phyloP scores from a whole-genome alignment of 2,329 filamentous ascomycete genomes.

The Aspergillus carbonarius region DNA sequence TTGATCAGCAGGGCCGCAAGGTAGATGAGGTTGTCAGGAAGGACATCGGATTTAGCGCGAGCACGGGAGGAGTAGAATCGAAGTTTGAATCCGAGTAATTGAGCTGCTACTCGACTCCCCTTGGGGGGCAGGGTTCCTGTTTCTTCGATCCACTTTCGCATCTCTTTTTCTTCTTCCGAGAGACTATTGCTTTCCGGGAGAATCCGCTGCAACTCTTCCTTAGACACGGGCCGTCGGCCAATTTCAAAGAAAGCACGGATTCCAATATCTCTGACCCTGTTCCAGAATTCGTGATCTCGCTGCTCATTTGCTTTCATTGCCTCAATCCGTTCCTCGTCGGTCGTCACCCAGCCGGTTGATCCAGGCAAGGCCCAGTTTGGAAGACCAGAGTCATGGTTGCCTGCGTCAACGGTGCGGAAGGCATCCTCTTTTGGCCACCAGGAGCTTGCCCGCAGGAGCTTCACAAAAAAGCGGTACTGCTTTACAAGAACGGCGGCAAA shows the following conservation, averaged over 20 bases:
- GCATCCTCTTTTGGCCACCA: slow-evolving; percentile 84
- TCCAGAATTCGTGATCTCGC: slow-evolving; percentile 79
- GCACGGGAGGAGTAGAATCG: slow-evolving; percentile 86
- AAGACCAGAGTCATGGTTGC: slow-evolving; percentile 58
- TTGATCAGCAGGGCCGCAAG: slow-evolving; percentile 91
- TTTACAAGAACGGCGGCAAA: slow-evolving; percentile 92
- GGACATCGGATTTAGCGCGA: slow-evolving; percentile 69
- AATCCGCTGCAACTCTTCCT: slow-evolving; percentile 55
- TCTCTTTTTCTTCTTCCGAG: slow-evolving; percentile 54
- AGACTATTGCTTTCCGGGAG: slow-evolving; percentile 40
- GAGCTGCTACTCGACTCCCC: slow-evolving; percentile 88
- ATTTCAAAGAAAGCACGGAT: slow-evolving; percentile 88
- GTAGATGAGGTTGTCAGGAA: slow-evolving; percentile 91
- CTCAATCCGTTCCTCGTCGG: slow-evolving; percentile 66
- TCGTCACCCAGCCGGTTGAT: slow-evolving; percentile 61
- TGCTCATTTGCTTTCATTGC: slow-evolving; percentile 57
- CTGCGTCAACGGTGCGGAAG: slow-evolving; percentile 35
- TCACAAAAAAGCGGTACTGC: slow-evolving; percentile 91
- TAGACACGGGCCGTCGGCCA: slow-evolving; percentile 67
- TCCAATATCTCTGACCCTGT: slow-evolving; percentile 70
- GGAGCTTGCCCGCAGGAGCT: slow-evolving; percentile 84
- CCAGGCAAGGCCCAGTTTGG: slow-evolving; percentile 81
- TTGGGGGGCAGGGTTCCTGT: slow-evolving; percentile 80
- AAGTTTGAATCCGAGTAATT: slow-evolving; percentile 94
- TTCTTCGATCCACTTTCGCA: slow-evolving; percentile 71